Evolutionary conservation across 345 rosid species (phyloP), one percentile per base, ranked within the genome.

Genomic region (Syzygium aromaticum): DNA sequence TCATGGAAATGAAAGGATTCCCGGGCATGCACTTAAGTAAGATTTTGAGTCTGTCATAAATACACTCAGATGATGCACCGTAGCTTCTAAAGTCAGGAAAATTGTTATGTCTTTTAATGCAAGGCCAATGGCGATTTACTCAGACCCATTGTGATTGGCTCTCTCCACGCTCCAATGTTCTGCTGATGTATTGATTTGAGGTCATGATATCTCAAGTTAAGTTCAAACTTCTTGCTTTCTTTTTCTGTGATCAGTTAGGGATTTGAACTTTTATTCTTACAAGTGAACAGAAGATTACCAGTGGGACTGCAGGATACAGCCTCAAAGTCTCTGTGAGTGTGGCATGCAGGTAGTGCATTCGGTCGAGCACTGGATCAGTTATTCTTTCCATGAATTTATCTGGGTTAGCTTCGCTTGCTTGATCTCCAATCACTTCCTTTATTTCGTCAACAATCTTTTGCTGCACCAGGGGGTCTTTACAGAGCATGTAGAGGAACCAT

Each of bases 281-380:
- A 3, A 21, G 77, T n/a, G 1, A 14, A 16, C 11, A 51, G n/a
- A 33, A 43, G 19, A 27, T 87, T 94, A 94, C 97, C 91, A 87
- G 52, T n/a, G 98, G 99, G 22, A 91, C 93, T n/a, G 93, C 86
- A 88, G 97, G 97, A 88, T 93, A 93, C 7, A 96, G 90, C 89
- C 99, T 91, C 88, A 95, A 88, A 84, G 98, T 95, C 92, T 96
- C 99, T 12, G 96, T 89, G 86, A 96, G 90, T 9, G 96, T 88
- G 40, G 98, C 97, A 61, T 95, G 98, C 85, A 96, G 98, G 88
- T 95, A 95, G 38, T 94, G 98, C 97, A 95, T 93, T 80, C 85
- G 57, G 23, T 95, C 94, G 11, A 96, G 94, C 23, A 89, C 89
- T 54, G 85, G 89, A 87, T 93, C 94, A 1, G 90, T 91, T 73